These are phyloP conservation scores for Talaromyces amestolkiae DNA, from an alignment of 2,329 filamentous ascomycete genomes.

Conservation along the genomic window DNA sequence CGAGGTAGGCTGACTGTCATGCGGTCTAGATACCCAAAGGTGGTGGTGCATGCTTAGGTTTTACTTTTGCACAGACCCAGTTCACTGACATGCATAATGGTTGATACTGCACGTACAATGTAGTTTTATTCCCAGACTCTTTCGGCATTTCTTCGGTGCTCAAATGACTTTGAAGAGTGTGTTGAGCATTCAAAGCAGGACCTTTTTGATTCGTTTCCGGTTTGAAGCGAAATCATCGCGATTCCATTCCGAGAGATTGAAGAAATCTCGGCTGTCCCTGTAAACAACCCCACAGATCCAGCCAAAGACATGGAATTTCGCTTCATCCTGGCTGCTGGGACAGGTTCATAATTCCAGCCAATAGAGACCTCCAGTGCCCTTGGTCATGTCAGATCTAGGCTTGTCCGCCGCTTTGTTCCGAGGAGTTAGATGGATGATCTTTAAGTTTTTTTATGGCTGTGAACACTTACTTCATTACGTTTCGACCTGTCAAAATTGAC, in stretches of 20 bases:
- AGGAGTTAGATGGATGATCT: not conserved
- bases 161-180: not conserved
- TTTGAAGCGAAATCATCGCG: not conserved
- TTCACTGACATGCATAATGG: not conserved
- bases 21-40: not conserved
- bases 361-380: not conserved
- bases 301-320: not conserved
- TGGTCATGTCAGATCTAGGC: too few relatives aligned
- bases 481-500: not conserved
- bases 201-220: not conserved
- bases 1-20: not conserved
- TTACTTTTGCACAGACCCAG: not conserved
- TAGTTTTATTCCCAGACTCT: not conserved
- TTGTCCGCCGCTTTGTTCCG: slow-evolving; percentile 2
- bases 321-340: not conserved
- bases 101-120: not conserved
- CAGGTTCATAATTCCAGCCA: slow-evolving; percentile 7
- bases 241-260: not conserved
- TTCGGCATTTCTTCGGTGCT: not conserved
- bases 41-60: not conserved
- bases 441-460: not conserved
- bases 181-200: not conserved
- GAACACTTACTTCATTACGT: not conserved
- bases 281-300: slow-evolving; percentile 1
- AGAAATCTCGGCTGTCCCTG: not conserved